Evolutionary conservation across 768 basidiomycete species (phyloP).

Genomic region (Megacollybia marginata): DNA sequence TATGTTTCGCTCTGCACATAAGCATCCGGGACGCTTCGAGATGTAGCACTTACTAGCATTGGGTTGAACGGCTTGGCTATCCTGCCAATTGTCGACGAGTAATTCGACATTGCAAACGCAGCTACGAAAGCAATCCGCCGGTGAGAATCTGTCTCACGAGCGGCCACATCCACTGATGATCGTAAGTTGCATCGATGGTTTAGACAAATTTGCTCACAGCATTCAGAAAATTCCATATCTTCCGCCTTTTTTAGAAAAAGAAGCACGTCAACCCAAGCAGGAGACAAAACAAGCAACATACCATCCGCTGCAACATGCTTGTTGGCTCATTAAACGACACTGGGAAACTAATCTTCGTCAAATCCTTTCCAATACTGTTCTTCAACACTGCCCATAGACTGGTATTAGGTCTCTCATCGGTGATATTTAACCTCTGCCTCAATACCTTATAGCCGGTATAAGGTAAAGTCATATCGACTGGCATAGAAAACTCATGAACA

Average conservation of each 20-base stretch:
- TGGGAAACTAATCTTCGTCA: constrained; percentile 93
- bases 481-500: constrained; percentile 17
- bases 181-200: constrained; percentile 1
- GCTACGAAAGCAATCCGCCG: constrained; percentile 87
- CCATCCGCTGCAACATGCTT: constrained; percentile 96
- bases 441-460: constrained; percentile 68
- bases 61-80: constrained; percentile 98
- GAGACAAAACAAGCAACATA: constrained; percentile 18
- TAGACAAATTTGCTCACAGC: constrained; percentile 44
- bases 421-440: constrained; percentile 52
- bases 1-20: constrained; percentile 75
- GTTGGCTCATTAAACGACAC: constrained; percentile 93
- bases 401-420: constrained; percentile 79
- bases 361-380: constrained; percentile 90
- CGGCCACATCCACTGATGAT: constrained; percentile 73
- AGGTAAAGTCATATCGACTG: constrained; percentile 16
- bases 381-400: constrained; percentile 95
- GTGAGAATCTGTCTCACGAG: constrained; percentile 65
- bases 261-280: neutral
- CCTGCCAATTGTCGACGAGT: constrained; percentile 90
- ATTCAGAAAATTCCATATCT: constrained; percentile 97
- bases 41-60: constrained; percentile 58
- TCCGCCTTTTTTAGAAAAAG: constrained; percentile 50
- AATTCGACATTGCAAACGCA: constrained; percentile 97
- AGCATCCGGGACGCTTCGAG: neutral